Conservation (phyloP, 192 early-diverging fungal species). For the Thamnidium elegans region DNA sequence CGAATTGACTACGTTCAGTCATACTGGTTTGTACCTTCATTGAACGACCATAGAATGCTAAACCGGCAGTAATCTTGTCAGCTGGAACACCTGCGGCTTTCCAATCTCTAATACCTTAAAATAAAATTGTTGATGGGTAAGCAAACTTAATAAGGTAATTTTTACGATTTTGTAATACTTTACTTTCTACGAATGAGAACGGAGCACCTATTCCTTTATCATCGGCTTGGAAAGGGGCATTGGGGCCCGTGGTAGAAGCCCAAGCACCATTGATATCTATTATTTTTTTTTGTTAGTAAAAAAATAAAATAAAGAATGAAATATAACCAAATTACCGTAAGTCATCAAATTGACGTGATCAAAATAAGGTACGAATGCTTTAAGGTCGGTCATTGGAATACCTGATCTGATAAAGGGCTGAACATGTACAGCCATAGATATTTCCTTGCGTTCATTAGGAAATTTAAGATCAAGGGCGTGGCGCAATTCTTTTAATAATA, state of each 20-base stretch:
- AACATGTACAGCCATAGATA: conserved; percentile 61
- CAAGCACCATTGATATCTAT: conserved; percentile 52
- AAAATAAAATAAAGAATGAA: neutral
- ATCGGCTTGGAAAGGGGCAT: conserved; percentile 51
- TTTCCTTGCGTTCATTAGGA: conserved; percentile 41
- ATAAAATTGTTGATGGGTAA: neutral
- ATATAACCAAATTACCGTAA: conserved; percentile 48
- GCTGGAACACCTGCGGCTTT: conserved; percentile 58
- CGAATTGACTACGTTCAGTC: conserved; percentile 39
- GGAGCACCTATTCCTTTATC: conserved; percentile 29
- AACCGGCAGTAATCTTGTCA: conserved; percentile 54
- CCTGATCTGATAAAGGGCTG: conserved; percentile 50
- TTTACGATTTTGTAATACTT: neutral
- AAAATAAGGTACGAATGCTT: conserved; percentile 48
- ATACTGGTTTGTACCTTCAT: conserved; percentile 42
- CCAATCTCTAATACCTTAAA: conserved; percentile 48
- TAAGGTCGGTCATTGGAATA: conserved; percentile 47
- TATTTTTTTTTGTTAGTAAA: neutral
- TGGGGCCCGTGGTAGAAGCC: conserved; percentile 58
- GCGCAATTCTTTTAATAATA: conserved; percentile 54
- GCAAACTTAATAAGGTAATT: neutral
- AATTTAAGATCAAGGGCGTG: conserved; percentile 42
- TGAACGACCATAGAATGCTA: conserved; percentile 63
- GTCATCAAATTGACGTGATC: conserved; percentile 67
- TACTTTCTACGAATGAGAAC: conserved; percentile 40